Evolutionary conservation across 257 asterid genomes (phyloP).

Genomic region (Solanum microdontum): DNA sequence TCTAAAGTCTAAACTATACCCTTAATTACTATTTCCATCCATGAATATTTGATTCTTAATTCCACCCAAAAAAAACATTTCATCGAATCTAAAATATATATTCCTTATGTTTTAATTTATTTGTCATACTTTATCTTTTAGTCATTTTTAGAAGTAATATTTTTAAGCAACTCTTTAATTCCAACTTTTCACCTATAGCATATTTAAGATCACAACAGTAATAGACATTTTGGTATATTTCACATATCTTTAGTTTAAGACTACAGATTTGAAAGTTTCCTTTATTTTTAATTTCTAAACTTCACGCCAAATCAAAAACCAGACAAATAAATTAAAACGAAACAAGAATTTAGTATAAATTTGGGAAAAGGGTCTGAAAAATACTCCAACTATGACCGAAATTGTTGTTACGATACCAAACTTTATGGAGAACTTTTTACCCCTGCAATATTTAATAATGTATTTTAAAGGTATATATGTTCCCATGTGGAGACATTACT

Average conservation of each 20-base stretch:
- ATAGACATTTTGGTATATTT: background rate
- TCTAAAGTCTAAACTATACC: background rate
- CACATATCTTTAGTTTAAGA: background rate
- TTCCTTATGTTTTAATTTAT: background rate
- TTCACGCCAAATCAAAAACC: no score
- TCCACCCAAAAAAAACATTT: background rate
- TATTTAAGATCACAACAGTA: background rate
- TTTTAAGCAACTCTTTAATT: background rate
- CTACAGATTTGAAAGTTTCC: rapidly evolving
- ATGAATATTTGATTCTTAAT: background rate
- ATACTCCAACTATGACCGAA: no score
- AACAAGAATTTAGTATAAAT: background rate
- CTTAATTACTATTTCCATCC: background rate
- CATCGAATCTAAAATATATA: background rate
- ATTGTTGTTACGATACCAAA: no score
- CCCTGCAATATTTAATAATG: no score
- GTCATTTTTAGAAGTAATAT: background rate
- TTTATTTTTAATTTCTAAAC: no score
- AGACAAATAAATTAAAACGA: no score
- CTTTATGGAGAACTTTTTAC: no score
- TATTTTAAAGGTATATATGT: no score
- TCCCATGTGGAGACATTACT: no score
- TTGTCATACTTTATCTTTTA: background rate
- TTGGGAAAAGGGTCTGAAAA: no score
- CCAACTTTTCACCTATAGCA: background rate